These are phyloP conservation scores for Coniosporium apollinis DNA, from an alignment of 495 filamentous ascomycete genomes.

Conservation along the genomic window DNA sequence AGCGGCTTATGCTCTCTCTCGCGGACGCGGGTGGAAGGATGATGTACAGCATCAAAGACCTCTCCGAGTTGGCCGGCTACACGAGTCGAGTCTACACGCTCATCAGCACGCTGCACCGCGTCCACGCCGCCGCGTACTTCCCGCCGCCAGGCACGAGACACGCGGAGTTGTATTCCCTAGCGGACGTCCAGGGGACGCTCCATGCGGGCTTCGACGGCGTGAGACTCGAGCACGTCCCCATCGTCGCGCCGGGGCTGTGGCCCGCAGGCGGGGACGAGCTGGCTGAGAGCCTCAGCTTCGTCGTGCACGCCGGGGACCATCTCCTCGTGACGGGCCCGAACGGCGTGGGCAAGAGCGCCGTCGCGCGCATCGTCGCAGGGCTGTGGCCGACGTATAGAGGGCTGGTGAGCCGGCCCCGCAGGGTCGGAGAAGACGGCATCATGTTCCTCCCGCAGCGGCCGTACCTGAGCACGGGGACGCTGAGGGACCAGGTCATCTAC, in stretches of 20 bases:
- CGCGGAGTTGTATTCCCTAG: slow-evolving; percentile 70
- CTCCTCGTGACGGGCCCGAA: slow-evolving; percentile 90
- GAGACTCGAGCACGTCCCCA: slow-evolving; percentile 79
- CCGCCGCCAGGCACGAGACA: slow-evolving; percentile 44
- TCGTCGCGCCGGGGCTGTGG: slow-evolving; percentile 72
- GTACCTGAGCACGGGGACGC: slow-evolving; percentile 85
- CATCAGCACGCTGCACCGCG: slow-evolving; percentile 84
- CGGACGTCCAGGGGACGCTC: slow-evolving; percentile 80
- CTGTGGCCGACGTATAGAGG: slow-evolving; percentile 94
- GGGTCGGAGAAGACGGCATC: slow-evolving; percentile 70
- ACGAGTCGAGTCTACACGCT: slow-evolving; percentile 92
- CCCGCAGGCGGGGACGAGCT: slow-evolving; percentile 81
- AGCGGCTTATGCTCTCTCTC: slow-evolving; percentile 91
- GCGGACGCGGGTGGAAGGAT: slow-evolving; percentile 93
- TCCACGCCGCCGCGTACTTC: slow-evolving; percentile 78
- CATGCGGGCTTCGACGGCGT: slow-evolving; percentile 92
- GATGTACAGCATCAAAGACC: slow-evolving; percentile 99
- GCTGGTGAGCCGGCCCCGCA: slow-evolving; percentile 70
- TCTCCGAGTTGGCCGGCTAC: slow-evolving; percentile 87
- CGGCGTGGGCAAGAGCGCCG: slow-evolving; percentile 82
- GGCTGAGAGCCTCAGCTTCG: slow-evolving; percentile 71
- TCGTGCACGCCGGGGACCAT: slow-evolving; percentile 80
- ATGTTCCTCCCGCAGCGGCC: slow-evolving; percentile 96
- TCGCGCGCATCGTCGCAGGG: slow-evolving; percentile 77
- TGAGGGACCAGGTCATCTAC: slow-evolving; percentile 96